Evolutionary conservation across 1,284 basidiomycete genomes (phyloP).

Genomic region (Ustilago shanxiensis): DNA sequence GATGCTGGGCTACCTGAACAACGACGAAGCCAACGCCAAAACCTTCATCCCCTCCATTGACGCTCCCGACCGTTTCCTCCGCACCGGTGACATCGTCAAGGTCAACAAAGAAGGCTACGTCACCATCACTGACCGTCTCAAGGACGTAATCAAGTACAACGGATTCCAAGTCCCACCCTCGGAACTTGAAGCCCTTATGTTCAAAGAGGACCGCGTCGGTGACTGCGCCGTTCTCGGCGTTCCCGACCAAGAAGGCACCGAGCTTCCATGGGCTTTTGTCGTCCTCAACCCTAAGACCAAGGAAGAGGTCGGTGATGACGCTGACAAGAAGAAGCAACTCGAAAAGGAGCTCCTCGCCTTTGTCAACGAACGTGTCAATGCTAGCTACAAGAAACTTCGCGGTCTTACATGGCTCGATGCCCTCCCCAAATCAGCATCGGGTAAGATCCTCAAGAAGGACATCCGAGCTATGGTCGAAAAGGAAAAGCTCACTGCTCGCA

Average conservation of each 20-base stretch:
- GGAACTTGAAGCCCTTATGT: constrained; percentile 63
- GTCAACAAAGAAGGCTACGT: constrained; percentile 62
- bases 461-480: constrained; percentile 50
- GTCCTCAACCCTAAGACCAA: constrained; percentile 39
- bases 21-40: constrained; percentile 61
- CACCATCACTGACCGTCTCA: constrained; percentile 63
- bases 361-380: constrained; percentile 60
- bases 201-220: constrained; percentile 50
- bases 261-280: constrained; percentile 62
- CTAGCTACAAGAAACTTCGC: constrained; percentile 65
- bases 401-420: constrained; percentile 63
- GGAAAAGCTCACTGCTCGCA: constrained; percentile 33
- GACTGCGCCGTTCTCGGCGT: constrained; percentile 62
- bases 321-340: constrained; percentile 32
- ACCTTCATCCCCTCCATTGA: constrained; percentile 49
- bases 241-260: constrained; percentile 45
- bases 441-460: constrained; percentile 67
- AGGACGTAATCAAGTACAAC: constrained; percentile 69
- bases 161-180: constrained; percentile 68
- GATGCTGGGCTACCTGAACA: constrained; percentile 68
- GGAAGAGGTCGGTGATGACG: constrained; percentile 26
- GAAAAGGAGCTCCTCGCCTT: constrained; percentile 47
- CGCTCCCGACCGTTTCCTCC: constrained; percentile 50
- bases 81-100: constrained; percentile 65
- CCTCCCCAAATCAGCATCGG: constrained; percentile 61